Evolutionary conservation across 2,329 filamentous ascomycete species (phyloP), one percentile per base, ranked within the genome.

Genomic region (Verticillium zaregamsianum): DNA sequence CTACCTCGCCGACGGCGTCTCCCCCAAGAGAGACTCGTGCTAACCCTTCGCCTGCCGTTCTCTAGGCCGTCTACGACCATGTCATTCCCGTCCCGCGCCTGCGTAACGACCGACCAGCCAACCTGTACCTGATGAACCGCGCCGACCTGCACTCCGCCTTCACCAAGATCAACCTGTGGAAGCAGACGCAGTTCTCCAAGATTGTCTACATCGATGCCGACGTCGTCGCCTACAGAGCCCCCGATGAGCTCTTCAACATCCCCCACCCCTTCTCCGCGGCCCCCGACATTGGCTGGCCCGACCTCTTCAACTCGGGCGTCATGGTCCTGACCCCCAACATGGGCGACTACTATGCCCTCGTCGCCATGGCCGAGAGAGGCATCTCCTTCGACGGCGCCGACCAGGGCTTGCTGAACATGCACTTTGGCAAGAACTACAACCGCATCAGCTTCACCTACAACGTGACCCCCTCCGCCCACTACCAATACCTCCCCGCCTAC

Each of bases 371-470:
- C 31, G 86, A 93, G 68, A 83, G 88, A 61, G 93, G 93, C 31
- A 91, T 94, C 72, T 97, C 93, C 66, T 99, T 99, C 72, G 95
- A 99, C 73, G 95, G 95, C 57, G 95, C 95, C 40, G 95, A 99
- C 73, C 95, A 99, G 77, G 95, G 95, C 61, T 80, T 99, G 59
- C 79, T 99, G 68, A 99, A 99, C 75, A 93, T 96, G 83, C 90
- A 98, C 77, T 99, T 95, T 78, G 85, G 90, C 77, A 81, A 89
- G 73, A 86, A 85, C 64, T 97, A 89, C 85, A 89, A 97, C 76
- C 88, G 93, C 67, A 77, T 99, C 71, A 93, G 91, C 77, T 99
- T 99, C 77, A 90, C 89, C 58, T 99, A 98, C 81, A 99, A 99
- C 74, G 95, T 95, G 75, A 99, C 95, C 0, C 95, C 95, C 1